Base-by-base conservation (phyloP, 139 green algal species). In the Astrephomene gubernaculifera region DNA sequence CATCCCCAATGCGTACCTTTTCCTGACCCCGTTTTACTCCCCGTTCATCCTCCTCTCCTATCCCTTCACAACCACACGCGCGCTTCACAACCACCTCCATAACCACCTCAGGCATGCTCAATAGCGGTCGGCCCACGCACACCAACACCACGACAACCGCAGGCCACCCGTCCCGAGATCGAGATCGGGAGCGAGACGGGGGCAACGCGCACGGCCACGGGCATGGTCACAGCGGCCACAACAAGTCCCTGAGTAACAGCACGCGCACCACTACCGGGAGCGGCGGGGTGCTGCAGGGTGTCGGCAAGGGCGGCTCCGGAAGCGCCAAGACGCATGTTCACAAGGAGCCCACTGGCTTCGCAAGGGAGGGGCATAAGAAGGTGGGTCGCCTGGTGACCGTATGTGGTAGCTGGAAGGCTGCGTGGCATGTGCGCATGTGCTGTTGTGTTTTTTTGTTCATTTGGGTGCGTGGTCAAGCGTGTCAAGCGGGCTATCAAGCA, bases 191-290 rank as follows among this genome's bases (percentile, higher is more conserved):
- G 14, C 39, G 38, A 24, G 24, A 52, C 4, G 33, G 31, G 21
- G 72, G 72, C 19, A 49, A 69, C 17, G 21, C 5, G 72, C 72
- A 82, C 35, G 54, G 54, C 35, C 74, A 82, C 52, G 24, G 29
- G 19, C 31, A 54, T 0, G 79, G 79, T 0, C 79, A 68, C 33
- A 33, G 33, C 79, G 21, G 3, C 12, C 44, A 52, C 22, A 53
- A 64, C 60, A 67, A 85, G 31, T 35, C 38, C 57, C 63, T 67
- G 43, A 78, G 79, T 65, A 72, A 79, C 64, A 71, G 78, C 78
- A 74, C 78, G 43, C 63, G 78, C 63, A 52, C 43, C 41, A 84
- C 78, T 12, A 44, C 61, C 78, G 65, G 78, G 61, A 63, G 78
- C 41, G 78, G 78, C 41, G 78, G 61, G 8, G 78, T 21, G 4